phyloP scores from a whole-genome alignment of 2,329 filamentous ascomycete genomes.

The Fonsecaea multimorphosa region DNA sequence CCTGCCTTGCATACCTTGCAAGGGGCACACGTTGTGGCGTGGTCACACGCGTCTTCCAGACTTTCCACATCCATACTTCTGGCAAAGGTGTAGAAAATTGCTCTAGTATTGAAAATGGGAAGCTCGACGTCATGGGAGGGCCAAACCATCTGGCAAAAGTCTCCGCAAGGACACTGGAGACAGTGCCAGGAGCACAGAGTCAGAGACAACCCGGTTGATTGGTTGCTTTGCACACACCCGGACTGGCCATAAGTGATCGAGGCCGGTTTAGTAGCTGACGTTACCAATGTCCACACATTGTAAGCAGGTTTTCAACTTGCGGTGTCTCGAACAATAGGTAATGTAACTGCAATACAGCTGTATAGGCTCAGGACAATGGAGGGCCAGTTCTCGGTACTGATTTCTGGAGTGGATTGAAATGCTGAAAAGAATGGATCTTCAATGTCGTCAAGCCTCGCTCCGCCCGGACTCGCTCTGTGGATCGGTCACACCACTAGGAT shows the following conservation, averaged over 20 bases:
- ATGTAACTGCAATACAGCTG: slow-evolving; percentile 1
- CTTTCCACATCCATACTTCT: not conserved
- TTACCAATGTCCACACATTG: slow-evolving; percentile 11
- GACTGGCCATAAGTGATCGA: not conserved
- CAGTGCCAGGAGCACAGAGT: not conserved
- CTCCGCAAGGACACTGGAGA: not conserved
- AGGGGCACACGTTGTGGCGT: not conserved
- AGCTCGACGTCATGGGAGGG: slow-evolving; percentile 6
- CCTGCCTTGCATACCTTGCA: not conserved
- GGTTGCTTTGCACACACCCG: slow-evolving; percentile 1
- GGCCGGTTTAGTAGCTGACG: slow-evolving; percentile 10
- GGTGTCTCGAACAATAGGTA: slow-evolving; percentile 11
- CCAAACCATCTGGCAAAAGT: not conserved
- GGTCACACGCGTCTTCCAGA: not conserved
- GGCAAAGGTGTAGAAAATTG: not conserved
- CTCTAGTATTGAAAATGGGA: not conserved
- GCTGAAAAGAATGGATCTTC: not conserved
- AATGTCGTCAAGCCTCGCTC: not conserved
- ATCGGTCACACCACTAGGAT: slow-evolving; percentile 4
- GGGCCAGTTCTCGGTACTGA: not conserved
- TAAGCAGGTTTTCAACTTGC: slow-evolving; percentile 6
- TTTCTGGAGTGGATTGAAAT: not conserved
- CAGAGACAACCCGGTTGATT: not conserved
- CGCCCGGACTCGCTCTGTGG: not conserved
- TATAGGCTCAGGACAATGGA: not conserved